Evolutionary conservation across 768 basidiomycete species (phyloP), one percentile per base, ranked within the genome.

Genomic region (Trametes punicea): DNA sequence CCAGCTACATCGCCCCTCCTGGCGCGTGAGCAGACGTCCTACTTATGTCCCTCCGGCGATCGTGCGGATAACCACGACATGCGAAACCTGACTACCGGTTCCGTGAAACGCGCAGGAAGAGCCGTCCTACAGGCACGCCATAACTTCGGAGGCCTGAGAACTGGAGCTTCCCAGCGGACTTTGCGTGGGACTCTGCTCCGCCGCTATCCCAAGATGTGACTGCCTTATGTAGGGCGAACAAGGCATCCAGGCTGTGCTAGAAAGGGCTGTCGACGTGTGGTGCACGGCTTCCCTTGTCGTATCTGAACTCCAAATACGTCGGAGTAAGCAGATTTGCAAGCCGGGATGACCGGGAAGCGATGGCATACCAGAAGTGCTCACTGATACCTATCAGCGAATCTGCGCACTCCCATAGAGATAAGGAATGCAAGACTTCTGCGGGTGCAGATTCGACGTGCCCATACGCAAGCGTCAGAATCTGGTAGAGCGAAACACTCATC

Each of bases 11-110:
- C 30, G n/a, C 13, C 42, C 51, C 15, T 18, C 23, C 15, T 33
- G 21, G 41, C 16, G 20, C 30, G 40, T 33, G 18, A 23, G 40
- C 11, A 26, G 18, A 20, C n/a, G 6, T 30, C 8, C 33, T 50
- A 45, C 55, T 45, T 56, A 56, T 50, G 48, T 45, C 30, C 25
- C 10, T 21, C 42, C 27, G 40, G 42, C 41, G 30, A 20, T 38
- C 25, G 34, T 23, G 16, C 52, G 52, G 52, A 20, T 25, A 6
- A 8, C 16, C 34, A 20, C 34, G 9, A 30, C 52, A 36, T 54
- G 52, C 52, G 52, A 54, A 42, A 25, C 44, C 10, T 18, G 52
- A 10, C 26, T 21, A 27, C 52, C 52, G 34, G 34, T 6, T 20
- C 52, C 42, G 52, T 38, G 31, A 20, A 20, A 21, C 38, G 52